Percentiles rank a stretch among this genome's conserved stretches.
phyloP scores from a whole-genome alignment of 768 basidiomycete genomes.

The Sporobolomyces pararoseus region DNA sequence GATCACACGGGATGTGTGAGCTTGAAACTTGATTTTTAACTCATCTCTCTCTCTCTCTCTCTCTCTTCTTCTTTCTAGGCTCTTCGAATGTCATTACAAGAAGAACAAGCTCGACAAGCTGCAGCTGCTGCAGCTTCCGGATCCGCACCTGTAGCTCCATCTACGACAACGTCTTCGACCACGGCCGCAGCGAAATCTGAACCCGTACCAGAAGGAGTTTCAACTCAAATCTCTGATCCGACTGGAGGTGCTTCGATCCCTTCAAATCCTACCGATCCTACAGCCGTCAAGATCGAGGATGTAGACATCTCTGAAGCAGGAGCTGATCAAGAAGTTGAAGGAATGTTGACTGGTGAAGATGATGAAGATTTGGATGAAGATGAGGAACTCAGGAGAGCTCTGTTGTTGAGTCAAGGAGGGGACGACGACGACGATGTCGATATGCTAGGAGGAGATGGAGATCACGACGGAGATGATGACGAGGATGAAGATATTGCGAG shows the following conservation, averaged over 20 bases:
- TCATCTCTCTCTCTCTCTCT: no score
- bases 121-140: constrained; percentile 53
- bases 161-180: constrained; percentile 49
- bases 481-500: constrained; percentile 79
- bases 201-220: constrained; percentile 49
- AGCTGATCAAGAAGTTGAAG: no score
- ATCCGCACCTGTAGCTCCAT: constrained; percentile 44
- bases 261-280: constrained; percentile 42
- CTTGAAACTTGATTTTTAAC: no score
- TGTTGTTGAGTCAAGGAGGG: constrained; percentile 57
- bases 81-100: constrained; percentile 94
- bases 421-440: constrained; percentile 52
- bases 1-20: background rate
- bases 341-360: constrained; percentile 30
- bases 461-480: constrained; percentile 52
- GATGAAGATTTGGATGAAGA: constrained; percentile 70
- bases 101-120: constrained; percentile 69
- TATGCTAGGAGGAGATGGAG: constrained; percentile 51
- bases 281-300: constrained; percentile 48
- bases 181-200: constrained; percentile 46
- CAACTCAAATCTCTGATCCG: constrained; percentile 30
- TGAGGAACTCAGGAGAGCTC: constrained; percentile 66
- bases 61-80: constrained; percentile 61
- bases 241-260: constrained; percentile 43
- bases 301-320: constrained; percentile 38